Percentiles rank a stretch among this genome's conserved stretches.
Evolutionary conservation across 495 filamentous ascomycete genomes (phyloP).

Genomic region (Haplographium delicatum): DNA sequence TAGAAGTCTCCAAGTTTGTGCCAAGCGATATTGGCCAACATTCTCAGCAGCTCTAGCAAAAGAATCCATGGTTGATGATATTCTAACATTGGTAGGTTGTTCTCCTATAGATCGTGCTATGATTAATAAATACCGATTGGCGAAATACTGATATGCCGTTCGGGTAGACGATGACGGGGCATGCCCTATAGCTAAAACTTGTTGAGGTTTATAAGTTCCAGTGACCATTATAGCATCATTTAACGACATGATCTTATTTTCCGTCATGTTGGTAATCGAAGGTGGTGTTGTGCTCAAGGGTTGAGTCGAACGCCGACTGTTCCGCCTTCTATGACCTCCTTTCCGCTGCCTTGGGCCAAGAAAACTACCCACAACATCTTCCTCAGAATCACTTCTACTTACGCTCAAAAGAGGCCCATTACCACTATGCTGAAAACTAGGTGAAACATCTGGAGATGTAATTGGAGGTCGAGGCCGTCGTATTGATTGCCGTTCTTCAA

Average conservation of each 20-base stretch:
- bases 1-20: slow-evolving; percentile 72
- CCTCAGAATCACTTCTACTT: slow-evolving; percentile 63
- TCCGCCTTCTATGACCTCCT: slow-evolving; percentile 33
- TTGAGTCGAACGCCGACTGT: slow-evolving; percentile 32
- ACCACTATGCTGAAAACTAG: slow-evolving; percentile 29
- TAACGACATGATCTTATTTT: slow-evolving; percentile 48
- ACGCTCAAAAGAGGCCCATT: slow-evolving; percentile 41
- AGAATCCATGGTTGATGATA: slow-evolving; percentile 49
- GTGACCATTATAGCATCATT: slow-evolving; percentile 56
- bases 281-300: slow-evolving; percentile 56
- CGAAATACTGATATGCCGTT: slow-evolving; percentile 53
- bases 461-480: slow-evolving; percentile 20
- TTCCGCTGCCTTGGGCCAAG: slow-evolving; percentile 44
- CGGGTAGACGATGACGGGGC: slow-evolving; percentile 50
- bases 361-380: slow-evolving; percentile 57
- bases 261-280: slow-evolving; percentile 38
- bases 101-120: slow-evolving; percentile 32
- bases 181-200: slow-evolving; percentile 57
- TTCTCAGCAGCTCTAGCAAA: slow-evolving; percentile 60
- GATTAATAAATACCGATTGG: slow-evolving; percentile 49
- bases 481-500: slow-evolving; percentile 43
- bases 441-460: slow-evolving; percentile 12
- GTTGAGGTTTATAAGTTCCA: slow-evolving; percentile 47
- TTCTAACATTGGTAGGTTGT: slow-evolving; percentile 31
- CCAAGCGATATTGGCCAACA: slow-evolving; percentile 54